phyloP scores from a whole-genome alignment of 208 protist genomes.

The Leishmania mexicana region DNA sequence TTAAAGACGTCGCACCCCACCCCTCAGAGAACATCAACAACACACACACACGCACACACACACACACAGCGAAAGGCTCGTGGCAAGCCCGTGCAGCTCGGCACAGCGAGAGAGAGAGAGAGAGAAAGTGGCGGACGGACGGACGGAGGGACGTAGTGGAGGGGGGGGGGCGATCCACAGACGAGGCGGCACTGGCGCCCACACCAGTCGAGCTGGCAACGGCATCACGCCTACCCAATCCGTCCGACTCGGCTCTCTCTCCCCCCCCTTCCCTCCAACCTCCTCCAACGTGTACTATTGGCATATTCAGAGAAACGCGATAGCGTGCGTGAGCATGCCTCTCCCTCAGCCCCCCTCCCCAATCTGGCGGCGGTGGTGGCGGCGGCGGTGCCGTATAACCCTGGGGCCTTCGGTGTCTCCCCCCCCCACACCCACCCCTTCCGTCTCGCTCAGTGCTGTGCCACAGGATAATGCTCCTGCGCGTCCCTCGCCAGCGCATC shows the following conservation, averaged over 20 bases:
- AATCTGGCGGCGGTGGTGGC: background rate
- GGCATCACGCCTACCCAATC: background rate
- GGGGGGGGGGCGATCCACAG: background rate
- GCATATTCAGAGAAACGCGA: background rate
- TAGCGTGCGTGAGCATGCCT: background rate
- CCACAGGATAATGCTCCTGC: constrained; percentile 74
- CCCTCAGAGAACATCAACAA: no score
- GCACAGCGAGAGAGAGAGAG: background rate
- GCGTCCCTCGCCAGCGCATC: constrained; percentile 36
- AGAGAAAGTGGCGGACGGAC: background rate
- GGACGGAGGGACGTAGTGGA: no score
- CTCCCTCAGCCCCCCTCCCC: background rate
- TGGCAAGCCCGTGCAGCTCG: background rate
- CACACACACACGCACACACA: no score
- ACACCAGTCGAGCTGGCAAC: background rate
- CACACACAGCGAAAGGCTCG: background rate
- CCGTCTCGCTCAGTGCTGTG: background rate
- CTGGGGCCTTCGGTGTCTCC: background rate
- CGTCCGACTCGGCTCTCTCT: background rate
- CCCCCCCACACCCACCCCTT: no score
- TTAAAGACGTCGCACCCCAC: background rate
- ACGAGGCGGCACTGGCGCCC: no score
- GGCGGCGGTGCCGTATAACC: background rate
- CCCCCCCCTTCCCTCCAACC: background rate
- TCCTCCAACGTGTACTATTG: background rate